A percentile compares a stretch with the other conserved stretches of the same genome.
phyloP scores from a whole-genome alignment of 2,329 filamentous ascomycete genomes.

The Neopestalotiopsis sp. region DNA sequence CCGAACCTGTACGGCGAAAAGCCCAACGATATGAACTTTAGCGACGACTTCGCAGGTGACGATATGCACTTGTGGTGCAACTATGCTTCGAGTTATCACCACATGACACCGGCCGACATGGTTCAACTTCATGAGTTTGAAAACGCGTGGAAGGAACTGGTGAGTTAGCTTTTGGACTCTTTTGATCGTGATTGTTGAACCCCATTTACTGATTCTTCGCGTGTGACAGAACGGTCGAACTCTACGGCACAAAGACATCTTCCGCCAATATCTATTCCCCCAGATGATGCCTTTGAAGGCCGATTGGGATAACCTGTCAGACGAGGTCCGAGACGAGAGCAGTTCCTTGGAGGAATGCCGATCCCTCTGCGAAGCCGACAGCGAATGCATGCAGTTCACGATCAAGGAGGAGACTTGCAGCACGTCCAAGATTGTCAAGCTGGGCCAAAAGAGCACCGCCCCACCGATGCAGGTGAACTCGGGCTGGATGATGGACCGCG shows the following conservation, averaged over 20 bases:
- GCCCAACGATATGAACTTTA: constrained; percentile 46
- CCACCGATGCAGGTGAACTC: constrained; percentile 27
- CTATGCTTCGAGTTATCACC: constrained; percentile 53
- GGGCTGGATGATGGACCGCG: constrained; percentile 37
- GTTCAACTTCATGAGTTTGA: constrained; percentile 50
- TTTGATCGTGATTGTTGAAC: too few species aligned
- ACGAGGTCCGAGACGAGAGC: constrained; percentile 25
- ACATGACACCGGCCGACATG: constrained; percentile 47
- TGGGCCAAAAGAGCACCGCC: constrained; percentile 28
- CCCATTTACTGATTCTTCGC: too few species aligned
- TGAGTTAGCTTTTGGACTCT: constrained; percentile 24
- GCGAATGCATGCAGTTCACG: constrained; percentile 37
- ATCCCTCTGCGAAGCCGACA: constrained; percentile 28
- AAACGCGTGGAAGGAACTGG: constrained; percentile 37
- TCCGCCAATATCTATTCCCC: constrained; percentile 32
- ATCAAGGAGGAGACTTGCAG: constrained; percentile 32
- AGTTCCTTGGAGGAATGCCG: constrained; percentile 33
- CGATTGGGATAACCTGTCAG: constrained; percentile 38
- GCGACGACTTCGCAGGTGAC: constrained; percentile 43
- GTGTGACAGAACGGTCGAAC: constrained; percentile 28
- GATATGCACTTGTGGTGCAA: constrained; percentile 54
- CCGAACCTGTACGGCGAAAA: constrained; percentile 47
- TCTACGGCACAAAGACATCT: constrained; percentile 36
- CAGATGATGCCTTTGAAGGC: constrained; percentile 26
- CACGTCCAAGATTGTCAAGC: constrained; percentile 29